Conservation (phyloP, 768 basidiomycete species). For the Lactarius tabidus region DNA sequence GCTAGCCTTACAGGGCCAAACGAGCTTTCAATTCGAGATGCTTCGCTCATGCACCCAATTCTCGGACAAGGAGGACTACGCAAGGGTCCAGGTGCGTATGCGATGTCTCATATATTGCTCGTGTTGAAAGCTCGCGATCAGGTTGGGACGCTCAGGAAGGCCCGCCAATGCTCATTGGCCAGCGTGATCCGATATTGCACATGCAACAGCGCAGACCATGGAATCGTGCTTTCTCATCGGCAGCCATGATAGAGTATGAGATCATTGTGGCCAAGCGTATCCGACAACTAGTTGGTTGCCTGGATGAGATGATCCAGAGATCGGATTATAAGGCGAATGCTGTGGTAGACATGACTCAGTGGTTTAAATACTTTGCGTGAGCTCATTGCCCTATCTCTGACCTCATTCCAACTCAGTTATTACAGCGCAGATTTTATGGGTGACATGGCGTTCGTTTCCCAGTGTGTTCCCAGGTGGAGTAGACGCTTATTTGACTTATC, state of each 20-base stretch:
- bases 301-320: conserved; percentile 26
- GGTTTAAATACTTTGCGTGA: conserved; percentile 41
- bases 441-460: conserved; percentile 36
- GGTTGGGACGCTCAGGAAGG: conserved; percentile 18
- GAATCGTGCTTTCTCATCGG: conserved; percentile 45
- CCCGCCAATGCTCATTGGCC: conserved; percentile 36
- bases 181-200: conserved; percentile 43
- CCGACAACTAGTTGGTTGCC: conserved; percentile 39
- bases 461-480: not conserved
- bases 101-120: not conserved
- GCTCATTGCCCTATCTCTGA: conserved; percentile 13
- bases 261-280: conserved; percentile 36
- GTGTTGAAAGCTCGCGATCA: not conserved
- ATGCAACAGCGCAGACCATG: conserved; percentile 43
- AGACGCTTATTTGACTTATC: not conserved
- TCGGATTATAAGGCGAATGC: conserved; percentile 24
- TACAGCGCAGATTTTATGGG: conserved; percentile 43
- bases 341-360: conserved; percentile 33
- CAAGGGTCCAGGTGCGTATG: not conserved
- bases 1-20: not conserved
- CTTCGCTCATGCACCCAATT: not conserved
- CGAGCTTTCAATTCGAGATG: not conserved
- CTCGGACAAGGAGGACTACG: not conserved
- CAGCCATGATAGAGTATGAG: conserved; percentile 47
- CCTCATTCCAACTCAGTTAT: too few relatives aligned